Evolutionary conservation across 129 eudicot species (phyloP), one percentile per base, ranked within the genome.

Genomic region (Helianthus annuus): DNA sequence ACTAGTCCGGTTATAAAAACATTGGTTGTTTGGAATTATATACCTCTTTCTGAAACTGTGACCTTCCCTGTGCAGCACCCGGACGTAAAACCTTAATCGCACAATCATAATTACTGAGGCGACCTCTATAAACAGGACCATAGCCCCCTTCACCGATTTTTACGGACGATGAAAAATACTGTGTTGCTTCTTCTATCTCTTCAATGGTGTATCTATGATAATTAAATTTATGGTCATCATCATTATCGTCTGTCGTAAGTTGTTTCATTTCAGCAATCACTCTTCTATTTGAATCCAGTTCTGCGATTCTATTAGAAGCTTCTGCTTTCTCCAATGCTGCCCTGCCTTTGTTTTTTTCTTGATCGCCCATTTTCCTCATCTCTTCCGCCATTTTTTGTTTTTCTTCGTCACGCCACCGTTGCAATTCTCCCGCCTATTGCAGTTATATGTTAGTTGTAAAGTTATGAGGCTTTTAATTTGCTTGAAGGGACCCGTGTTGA

Each of bases 71-170:
- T 38, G 84, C 89, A 55, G 96, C 93, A 65, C 87, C 94, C 3
- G 97, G 91, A 5, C 97, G 87, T 63, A 90, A 62, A 40, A 87
- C 91, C 70, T 91, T 91, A 11, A 91, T 85, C 4, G 97, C 95
- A 24, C 85, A 91, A 13, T 77, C 75, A 12, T 89, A 87, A 34
- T 85, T 87, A 71, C 84, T 87, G 32, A 91, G 97, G 11, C 51
- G 51, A 54, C 95, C 83, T 79, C 83, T 91, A 36, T 70, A 91
- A 14, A 91, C 97, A 11, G 97, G 97, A 48, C 97, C 97, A 77
- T 91, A 91, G 38, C 97, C 95, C 10, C 97, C 97, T 85, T 91
- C 97, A 12, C 97, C 97, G 10, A 91, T 84, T 69, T 91, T 87
- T 16, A 69, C 80, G 5, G 89, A 77, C 46, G 72, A 71, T 2